Base-by-base conservation (phyloP, 2,329 filamentous ascomycete genomes). In the Pseudogymnoascus sp. region DNA sequence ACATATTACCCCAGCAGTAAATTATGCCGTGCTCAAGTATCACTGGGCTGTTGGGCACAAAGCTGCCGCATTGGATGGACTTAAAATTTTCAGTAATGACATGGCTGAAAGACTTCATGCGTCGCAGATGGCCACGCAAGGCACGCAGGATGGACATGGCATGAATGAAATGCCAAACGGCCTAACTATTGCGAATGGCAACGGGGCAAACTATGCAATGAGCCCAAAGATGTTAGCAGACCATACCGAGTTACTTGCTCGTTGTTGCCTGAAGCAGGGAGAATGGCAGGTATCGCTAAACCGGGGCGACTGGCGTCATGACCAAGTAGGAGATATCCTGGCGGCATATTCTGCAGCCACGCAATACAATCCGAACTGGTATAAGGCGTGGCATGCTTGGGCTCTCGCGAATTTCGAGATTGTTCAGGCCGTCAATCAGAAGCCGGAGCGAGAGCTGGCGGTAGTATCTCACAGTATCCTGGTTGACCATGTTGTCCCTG, bases 321-420 rank as follows among this genome's bases (percentile, higher is more conserved):
- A 91, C 7, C 88, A 90, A 68, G 90, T 96, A 3, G 85, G 90
- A 61, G 93, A 97, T 62, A 92, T 99, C 64, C 80, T 99, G 23
- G 83, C 86, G n/a, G 92, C 95, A 1, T 99, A 97, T 75, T 87
- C 88, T 17, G 88, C 93, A 64, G 96, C 96, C 1, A 99, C 95
- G 1, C 88, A 91, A 64, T 97, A 96, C 77, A 96, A 99, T 73
- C 88, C 91, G 35, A 87, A 88, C 65, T 99, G 93, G 86, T 99
- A 99, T 79, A 99, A 99, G 77, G 95, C 96, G 7, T 99, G 95
- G 95, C 95, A 99, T 76, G 90, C 95, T 0, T 99, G 95, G 93
- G 96, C 95, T 10, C 77, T 99, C 66, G 93, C 95, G 62, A 99
- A 99, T 75, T 99, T 99, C 71, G 93, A 99, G 76, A 95, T 99